Evolutionary conservation across 306 rosid species (phyloP), one percentile per base, ranked within the genome.

Genomic region (Glycyrrhiza uralensis): DNA sequence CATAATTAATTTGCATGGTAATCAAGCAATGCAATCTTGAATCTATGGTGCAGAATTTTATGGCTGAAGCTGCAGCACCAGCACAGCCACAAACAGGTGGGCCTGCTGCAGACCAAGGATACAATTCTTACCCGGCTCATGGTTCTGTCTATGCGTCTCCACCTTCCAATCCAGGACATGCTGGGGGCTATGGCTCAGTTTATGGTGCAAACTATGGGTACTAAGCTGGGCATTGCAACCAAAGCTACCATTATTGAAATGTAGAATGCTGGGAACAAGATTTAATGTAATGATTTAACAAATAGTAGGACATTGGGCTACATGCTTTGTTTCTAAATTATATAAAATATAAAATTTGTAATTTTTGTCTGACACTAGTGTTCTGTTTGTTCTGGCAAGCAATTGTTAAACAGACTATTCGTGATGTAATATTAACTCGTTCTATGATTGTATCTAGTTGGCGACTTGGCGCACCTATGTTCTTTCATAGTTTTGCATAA

Each of bases 171-270:
- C 87, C 83, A 19, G 93, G 85, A 42, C 89, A 84, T 71, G 58
- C 86, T 13, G 94, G 89, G 14, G 90, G 86, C 76, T 94, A 89
- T 71, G 88, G 95, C 62, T 79, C 96, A 12, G 95, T 84, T 58
- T 91, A 89, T 70, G 96, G 97, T 46, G 64, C 95, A 15, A 90
- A 88, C 80, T 89, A 85, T 70, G 99, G 99, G n/a, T 94, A 89
- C 83, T 91, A 65, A 85, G 71, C 59, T 18, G 65, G 63, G 22
- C 32, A 51, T 20, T 62, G 20, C 49, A 47, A 57, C 36, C 18
- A 11, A 42, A 66, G 23, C 29, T 52, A 41, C 61, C 78, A 56
- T 76, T 14, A n/a, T 73, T 68, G 65, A 38, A 57, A 14, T 54
- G 68, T 55, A 65, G 39, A 67, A 76, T 72, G 45, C 59, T 19